These are phyloP conservation scores for Cercophora sp. DNA, from an alignment of 495 filamentous ascomycete genomes.

Conservation along the genomic window DNA sequence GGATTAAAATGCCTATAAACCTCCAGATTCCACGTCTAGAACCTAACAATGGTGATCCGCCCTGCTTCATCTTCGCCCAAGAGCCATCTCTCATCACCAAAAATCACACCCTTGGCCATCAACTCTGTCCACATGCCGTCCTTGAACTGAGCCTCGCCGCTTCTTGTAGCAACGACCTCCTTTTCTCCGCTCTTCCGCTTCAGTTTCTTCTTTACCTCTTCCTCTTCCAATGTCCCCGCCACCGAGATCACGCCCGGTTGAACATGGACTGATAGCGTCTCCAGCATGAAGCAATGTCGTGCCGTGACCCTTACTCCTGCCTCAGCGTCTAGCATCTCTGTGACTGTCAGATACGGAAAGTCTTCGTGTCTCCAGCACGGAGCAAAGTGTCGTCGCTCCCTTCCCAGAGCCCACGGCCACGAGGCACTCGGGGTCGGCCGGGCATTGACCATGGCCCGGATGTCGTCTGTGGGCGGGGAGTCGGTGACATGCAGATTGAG, in stretches of 20 bases:
- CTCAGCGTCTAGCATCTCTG: slow-evolving; percentile 48
- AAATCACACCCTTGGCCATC: slow-evolving; percentile 51
- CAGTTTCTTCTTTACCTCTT: background rate
- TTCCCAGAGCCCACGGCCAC: background rate
- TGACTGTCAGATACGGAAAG: slow-evolving; percentile 53
- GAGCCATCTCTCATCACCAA: slow-evolving; percentile 60
- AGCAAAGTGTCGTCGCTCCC: slow-evolving; percentile 24
- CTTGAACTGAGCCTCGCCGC: slow-evolving; percentile 36
- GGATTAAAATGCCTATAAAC: too few relatives aligned
- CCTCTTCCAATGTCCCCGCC: background rate
- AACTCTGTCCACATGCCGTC: slow-evolving; percentile 51
- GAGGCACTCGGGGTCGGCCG: background rate
- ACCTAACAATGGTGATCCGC: slow-evolving; percentile 53
- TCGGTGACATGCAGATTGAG: background rate
- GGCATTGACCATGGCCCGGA: background rate
- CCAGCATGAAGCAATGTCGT: slow-evolving; percentile 49
- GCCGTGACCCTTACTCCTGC: slow-evolving; percentile 55
- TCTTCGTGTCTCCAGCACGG: slow-evolving; percentile 55
- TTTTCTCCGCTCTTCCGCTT: slow-evolving; percentile 8
- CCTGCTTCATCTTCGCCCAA: slow-evolving; percentile 54
- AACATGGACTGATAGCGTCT: slow-evolving; percentile 31
- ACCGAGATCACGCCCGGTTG: slow-evolving; percentile 21
- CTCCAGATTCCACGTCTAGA: too few relatives aligned
- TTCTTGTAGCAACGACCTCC: slow-evolving; percentile 14
- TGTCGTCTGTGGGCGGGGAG: background rate